Evolutionary conservation across 2,329 filamentous ascomycete species (phyloP).

Genomic region (Verticillium nubilum): DNA sequence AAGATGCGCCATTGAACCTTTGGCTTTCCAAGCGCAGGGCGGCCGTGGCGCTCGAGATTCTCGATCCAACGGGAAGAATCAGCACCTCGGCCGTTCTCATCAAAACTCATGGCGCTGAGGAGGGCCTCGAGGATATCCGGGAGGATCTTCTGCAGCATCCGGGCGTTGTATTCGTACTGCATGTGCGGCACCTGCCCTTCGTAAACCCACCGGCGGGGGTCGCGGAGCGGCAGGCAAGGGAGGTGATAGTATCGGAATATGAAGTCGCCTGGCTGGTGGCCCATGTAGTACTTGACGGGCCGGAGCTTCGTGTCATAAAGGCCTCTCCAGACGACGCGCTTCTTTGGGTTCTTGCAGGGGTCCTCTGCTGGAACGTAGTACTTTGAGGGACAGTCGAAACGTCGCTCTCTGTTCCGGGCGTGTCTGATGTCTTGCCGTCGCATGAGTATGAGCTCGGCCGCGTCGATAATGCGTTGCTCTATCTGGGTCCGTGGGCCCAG

Average conservation of each 20-base stretch:
- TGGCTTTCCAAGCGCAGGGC: background rate
- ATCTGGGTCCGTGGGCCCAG: background rate
- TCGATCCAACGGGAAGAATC: background rate
- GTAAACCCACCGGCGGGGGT: background rate
- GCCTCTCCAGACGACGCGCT: background rate
- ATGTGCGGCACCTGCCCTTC: background rate
- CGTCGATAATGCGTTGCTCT: background rate
- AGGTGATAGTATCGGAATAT: conserved; percentile 17
- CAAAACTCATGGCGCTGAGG: background rate
- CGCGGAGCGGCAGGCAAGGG: background rate
- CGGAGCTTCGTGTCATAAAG: background rate
- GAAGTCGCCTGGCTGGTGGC: conserved; percentile 16
- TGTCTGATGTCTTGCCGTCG: background rate
- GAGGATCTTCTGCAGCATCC: conserved; percentile 8
- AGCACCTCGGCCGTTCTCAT: background rate
- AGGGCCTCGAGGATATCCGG: conserved; percentile 6
- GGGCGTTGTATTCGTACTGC: conserved; percentile 9
- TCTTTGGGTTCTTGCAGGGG: background rate
- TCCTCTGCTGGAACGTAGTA: background rate
- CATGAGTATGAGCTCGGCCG: background rate
- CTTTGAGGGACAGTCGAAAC: background rate
- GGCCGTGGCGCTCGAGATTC: background rate
- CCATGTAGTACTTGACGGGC: conserved; percentile 14
- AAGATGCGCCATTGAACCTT: background rate
- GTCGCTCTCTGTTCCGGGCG: background rate